Conservation (phyloP, 257 asterid genomes). For the Lithospermum erythrorhizon region DNA sequence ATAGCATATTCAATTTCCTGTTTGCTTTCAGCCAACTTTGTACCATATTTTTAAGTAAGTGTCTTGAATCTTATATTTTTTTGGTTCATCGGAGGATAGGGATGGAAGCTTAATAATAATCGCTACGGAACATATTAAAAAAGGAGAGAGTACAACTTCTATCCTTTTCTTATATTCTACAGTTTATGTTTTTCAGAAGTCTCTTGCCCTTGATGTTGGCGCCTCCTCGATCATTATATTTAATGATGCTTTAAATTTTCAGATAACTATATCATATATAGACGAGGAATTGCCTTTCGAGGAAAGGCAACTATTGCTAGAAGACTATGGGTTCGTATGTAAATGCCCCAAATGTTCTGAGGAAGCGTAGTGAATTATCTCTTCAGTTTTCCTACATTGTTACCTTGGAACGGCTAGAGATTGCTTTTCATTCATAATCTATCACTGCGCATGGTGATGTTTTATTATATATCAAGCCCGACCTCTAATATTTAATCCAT, state of each 20-base stretch:
- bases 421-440: no score
- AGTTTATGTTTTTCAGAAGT: background rate
- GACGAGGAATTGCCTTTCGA: constrained; percentile 70
- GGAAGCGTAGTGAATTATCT: constrained; percentile 17
- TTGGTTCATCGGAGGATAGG: constrained; percentile 43
- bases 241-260: constrained; percentile 9
- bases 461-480: no score
- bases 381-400: no score
- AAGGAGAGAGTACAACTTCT: constrained; percentile 69
- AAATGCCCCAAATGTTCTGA: constrained; percentile 60
- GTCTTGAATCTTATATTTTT: no score
- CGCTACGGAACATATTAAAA: constrained; percentile 46
- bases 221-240: no score
- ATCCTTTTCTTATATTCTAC: background rate
- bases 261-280: constrained; percentile 85
- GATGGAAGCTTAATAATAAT: constrained; percentile 77
- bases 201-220: background rate
- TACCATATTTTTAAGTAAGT: background rate
- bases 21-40: background rate
- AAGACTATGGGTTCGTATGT: constrained; percentile 80
- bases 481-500: no score
- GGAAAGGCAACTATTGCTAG: constrained; percentile 66
- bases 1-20: background rate
- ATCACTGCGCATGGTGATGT: no score
- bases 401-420: no score